phyloP scores from a whole-genome alignment of 225 moss, liverwort and hornwort genomes.

The Neckera pumila region DNA sequence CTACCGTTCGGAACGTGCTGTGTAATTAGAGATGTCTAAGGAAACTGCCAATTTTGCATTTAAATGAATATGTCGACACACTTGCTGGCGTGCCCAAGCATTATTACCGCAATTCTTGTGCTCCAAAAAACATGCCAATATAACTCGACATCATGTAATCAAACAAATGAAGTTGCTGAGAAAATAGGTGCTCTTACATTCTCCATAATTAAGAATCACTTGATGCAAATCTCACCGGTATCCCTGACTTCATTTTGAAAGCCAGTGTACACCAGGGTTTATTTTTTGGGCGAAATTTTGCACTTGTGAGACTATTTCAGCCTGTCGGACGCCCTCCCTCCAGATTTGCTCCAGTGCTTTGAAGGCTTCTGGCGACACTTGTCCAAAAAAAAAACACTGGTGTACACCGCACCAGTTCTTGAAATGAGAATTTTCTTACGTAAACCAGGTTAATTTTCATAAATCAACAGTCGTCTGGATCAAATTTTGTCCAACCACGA shows the following conservation, averaged over 20 bases:
- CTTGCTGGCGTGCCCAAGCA: background rate
- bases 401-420: background rate
- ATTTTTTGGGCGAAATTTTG: no score
- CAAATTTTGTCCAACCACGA: background rate
- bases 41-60: background rate
- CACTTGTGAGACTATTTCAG: no score
- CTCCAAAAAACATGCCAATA: background rate
- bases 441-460: background rate
- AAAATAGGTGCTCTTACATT: background rate
- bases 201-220: background rate
- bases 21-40: background rate
- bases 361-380: no score
- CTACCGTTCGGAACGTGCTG: background rate
- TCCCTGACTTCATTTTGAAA: background rate
- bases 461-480: background rate
- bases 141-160: background rate
- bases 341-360: no score
- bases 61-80: background rate
- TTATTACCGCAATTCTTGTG: background rate
- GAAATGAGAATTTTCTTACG: background rate
- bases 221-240: background rate
- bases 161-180: background rate
- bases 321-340: no score
- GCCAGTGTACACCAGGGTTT: no score
- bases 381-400: no score